Base-by-base conservation (phyloP, 2,329 filamentous ascomycete genomes). In the Fusarium caatingaense region DNA sequence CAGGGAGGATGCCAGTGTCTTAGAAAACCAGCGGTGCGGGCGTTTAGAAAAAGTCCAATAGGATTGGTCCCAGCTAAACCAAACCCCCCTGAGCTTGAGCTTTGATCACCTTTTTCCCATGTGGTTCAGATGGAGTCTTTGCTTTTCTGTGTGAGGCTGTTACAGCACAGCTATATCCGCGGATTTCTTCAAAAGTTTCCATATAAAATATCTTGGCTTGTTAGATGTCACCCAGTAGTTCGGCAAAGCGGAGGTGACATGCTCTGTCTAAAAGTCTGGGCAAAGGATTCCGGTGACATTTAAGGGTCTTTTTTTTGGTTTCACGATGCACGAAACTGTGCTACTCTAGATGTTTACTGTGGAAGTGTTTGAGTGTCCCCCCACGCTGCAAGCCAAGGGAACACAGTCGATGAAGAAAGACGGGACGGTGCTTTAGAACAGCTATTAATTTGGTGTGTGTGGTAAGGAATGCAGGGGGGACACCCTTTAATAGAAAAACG, bases 381-480 rank as follows among this genome's bases (percentile, higher is more conserved):
- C 63, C 61, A 66, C 63, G 63, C 55, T 66, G 61, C 32, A 51
- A 51, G 49, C 23, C 49, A 51, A 9, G 49, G 27, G 18, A 32
- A 65, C 27, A 51, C 64, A 45, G 47, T 23, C 20, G 32, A 20
- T 41, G 49, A 48, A 45, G 48, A 47, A 40, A 57, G 56, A 60
- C 60, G 54, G 61, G 66, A 68, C 51, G 48, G 62, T 71, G 56
- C 72, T 66, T 73, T 63, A 69, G 12, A 30, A 30, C 12, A 30
- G 57, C 57, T 40, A 56, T 54, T 20, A 41, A 50, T 40, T 44
- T 49, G 28, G 28, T 49, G 28, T 23, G 63, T 68, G 66, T 53
- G 64, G 64, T 21, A 51, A 48, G 71, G 60, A 61, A 73, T 71
- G 69, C 66, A 71, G 68, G 70, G 62, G 68, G 32, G 42, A 34